Evolutionary conservation across 2,329 filamentous ascomycete species (phyloP), one percentile per base, ranked within the genome.

Genomic region (Leptographium galeiforme): DNA sequence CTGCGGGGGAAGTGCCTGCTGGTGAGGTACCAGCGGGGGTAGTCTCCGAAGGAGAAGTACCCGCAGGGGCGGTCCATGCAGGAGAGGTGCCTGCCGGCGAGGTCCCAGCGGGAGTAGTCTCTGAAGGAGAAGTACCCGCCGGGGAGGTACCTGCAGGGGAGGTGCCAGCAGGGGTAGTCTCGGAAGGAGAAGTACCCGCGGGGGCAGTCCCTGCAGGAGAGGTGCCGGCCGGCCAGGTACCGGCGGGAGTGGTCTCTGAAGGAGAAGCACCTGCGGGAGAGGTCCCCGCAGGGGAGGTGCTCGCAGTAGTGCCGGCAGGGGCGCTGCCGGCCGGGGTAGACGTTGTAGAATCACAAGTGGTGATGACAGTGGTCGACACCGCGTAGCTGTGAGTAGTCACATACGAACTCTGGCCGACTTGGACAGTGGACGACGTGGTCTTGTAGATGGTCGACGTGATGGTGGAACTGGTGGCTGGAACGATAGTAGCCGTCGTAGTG

Each of bases 311-410:
- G 10, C 2, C 34, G 3, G 25, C 11, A 16, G 33, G n/a, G 12
- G 46, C 5, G 33, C 10, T 3, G 4, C 34, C 34, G 8, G 34
- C 34, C 3, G 34, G 34, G 12, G 34, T 10, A 8, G 34, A 10
- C 8, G 34, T 13, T 10, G 34, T 6, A 36, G 34, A 36, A 36
- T 8, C 4, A 13, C 34, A 65, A 40, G 19, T 44, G 19, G 50
- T 49, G 34, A 11, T 14, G 34, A 30, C 34, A 10, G n/a, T 49
- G 7, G 48, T 40, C 18, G 48, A 16, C 18, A 32, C 36, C 25
- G 36, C 48, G 32, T 40, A 49, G 34, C 18, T 40, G 19, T 40
- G n/a, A 4, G 36, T 39, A 7, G 48, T 40, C 5, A 25, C 18
- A 13, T 36, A 16, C 6, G 34, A 10, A 13, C 6, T 40, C 8